Evolutionary conservation across 805 yeast species (phyloP).

Genomic region (Ogataea minuta): DNA sequence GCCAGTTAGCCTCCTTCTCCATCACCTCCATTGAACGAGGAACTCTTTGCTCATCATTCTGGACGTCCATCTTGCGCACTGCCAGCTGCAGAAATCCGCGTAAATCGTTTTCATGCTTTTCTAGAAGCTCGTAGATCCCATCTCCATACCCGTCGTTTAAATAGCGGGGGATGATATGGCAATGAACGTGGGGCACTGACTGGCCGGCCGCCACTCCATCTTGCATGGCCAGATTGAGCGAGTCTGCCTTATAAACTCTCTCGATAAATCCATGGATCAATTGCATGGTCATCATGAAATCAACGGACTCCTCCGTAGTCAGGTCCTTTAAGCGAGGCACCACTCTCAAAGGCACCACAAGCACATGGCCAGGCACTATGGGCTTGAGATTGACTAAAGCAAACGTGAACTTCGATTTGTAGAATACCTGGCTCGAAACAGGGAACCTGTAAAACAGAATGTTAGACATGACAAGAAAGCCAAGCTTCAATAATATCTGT

Average conservation of each 20-base stretch:
- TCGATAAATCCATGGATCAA: constrained; percentile 66
- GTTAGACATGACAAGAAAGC: constrained; percentile 16
- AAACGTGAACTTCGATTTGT: constrained; percentile 62
- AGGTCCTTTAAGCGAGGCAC: constrained; percentile 69
- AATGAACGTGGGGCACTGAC: constrained; percentile 91
- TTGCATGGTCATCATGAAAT: constrained; percentile 76
- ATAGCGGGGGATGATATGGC: constrained; percentile 88
- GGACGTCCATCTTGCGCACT: constrained; percentile 29
- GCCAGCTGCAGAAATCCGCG: constrained; percentile 36
- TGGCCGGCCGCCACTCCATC: constrained; percentile 98
- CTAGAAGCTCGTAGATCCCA: constrained; percentile 66
- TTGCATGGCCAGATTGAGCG: constrained; percentile 88
- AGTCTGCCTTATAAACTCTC: constrained; percentile 68
- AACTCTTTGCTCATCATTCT: constrained; percentile 51
- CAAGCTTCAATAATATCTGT: neutral
- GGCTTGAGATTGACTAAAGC: constrained; percentile 93
- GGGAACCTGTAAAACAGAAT: constrained; percentile 51
- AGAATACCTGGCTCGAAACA: constrained; percentile 57
- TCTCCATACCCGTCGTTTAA: constrained; percentile 61
- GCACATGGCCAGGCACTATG: constrained; percentile 88
- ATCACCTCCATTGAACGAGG: constrained; percentile 63
- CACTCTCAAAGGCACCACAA: constrained; percentile 77
- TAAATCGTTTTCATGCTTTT: constrained; percentile 50
- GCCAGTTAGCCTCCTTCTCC: constrained; percentile 65
- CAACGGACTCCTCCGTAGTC: constrained; percentile 66